A percentile compares a stretch with the other conserved stretches of the same genome.
These are phyloP conservation scores for Tuber umbilicatum DNA, from an alignment of 495 filamentous ascomycete genomes.

Conservation along the genomic window DNA sequence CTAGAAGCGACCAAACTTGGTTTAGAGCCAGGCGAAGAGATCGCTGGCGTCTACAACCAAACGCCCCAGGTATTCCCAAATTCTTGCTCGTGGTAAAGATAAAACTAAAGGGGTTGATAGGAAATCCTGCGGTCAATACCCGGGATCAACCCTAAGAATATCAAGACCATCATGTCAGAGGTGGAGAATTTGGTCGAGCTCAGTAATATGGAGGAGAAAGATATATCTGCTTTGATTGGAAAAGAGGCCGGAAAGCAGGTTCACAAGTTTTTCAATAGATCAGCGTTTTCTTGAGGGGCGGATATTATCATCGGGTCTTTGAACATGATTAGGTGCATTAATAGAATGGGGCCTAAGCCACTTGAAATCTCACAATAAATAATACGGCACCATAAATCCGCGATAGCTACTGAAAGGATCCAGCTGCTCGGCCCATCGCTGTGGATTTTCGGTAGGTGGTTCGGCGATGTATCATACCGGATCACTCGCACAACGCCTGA, in stretches of 20 bases:
- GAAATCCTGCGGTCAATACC: conserved; percentile 86
- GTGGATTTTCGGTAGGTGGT: background rate
- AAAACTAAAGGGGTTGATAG: conserved; percentile 39
- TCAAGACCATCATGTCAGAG: conserved; percentile 62
- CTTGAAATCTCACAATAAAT: background rate
- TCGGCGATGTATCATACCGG: background rate
- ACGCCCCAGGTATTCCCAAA: conserved; percentile 46
- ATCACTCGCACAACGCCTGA: background rate
- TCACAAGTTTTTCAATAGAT: conserved; percentile 74
- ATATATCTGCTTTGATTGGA: conserved; percentile 67
- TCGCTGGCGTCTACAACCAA: conserved; percentile 56
- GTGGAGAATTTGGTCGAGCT: conserved; percentile 72
- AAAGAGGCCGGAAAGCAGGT: conserved; percentile 74
- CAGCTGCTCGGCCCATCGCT: background rate
- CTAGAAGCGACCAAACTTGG: conserved; percentile 77
- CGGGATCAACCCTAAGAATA: conserved; percentile 72
- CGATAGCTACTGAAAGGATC: background rate
- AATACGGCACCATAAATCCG: background rate
- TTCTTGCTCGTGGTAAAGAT: background rate
- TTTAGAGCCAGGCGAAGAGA: conserved; percentile 55
- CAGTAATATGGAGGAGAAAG: conserved; percentile 74
- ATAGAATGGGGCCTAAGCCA: background rate
- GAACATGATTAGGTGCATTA: background rate
- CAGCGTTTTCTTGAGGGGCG: conserved; percentile 50
- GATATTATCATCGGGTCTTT: background rate